Conservation (phyloP, 2,329 filamentous ascomycete species). For the Periconia sp. region DNA sequence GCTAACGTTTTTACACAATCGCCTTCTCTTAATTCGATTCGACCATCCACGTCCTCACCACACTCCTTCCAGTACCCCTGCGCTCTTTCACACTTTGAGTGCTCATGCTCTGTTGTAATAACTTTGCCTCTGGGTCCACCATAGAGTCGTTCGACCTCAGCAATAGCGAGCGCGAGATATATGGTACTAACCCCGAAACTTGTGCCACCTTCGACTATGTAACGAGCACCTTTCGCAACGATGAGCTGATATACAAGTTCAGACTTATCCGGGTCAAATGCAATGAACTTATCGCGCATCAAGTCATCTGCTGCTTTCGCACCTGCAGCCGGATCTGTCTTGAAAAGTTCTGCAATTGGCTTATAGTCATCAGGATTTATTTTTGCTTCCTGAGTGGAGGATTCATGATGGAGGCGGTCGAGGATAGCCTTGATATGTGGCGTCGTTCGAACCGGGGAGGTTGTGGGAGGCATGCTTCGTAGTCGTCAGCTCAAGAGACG, state of each 20-base stretch:
- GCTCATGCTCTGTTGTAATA: conserved; percentile 67
- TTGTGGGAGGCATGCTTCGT: too few species aligned
- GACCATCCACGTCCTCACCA: conserved; percentile 55
- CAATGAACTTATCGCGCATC: conserved; percentile 62
- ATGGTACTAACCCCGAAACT: conserved; percentile 68
- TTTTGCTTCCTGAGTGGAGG: background rate
- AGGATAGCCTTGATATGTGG: too few species aligned
- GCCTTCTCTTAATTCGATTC: conserved; percentile 64
- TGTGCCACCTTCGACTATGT: conserved; percentile 66
- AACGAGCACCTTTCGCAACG: conserved; percentile 55
- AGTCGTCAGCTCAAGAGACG: too few species aligned
- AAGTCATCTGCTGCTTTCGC: conserved; percentile 12
- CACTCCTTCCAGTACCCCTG: conserved; percentile 58
- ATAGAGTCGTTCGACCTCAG: conserved; percentile 50
- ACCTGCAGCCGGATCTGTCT: background rate
- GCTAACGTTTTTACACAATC: conserved; percentile 64
- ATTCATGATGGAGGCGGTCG: too few species aligned
- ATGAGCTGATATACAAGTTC: conserved; percentile 62
- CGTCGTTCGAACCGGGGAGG: too few species aligned
- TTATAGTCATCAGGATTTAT: background rate
- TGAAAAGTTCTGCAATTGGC: background rate
- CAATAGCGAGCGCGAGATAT: conserved; percentile 65
- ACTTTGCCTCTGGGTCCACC: conserved; percentile 53
- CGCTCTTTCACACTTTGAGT: conserved; percentile 59
- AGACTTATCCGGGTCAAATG: conserved; percentile 65